Evolutionary conservation across 106 monocot species (phyloP).

Genomic region (Xerophyta viscosa): DNA sequence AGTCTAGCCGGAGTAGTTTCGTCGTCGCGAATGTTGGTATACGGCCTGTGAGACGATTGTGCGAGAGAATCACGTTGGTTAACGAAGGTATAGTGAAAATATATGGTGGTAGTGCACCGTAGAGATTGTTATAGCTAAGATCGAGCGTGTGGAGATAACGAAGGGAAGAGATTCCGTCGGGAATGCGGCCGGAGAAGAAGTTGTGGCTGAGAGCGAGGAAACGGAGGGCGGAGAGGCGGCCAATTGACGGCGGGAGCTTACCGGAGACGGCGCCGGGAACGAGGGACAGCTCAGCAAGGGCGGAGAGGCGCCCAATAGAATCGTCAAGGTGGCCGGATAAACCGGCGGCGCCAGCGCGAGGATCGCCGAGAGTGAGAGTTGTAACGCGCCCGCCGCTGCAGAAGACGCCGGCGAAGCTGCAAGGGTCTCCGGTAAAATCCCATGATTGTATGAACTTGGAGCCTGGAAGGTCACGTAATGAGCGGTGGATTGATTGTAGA

Average conservation of each 20-base stretch:
- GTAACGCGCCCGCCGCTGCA: constrained; percentile 32
- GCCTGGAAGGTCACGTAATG: constrained; percentile 49
- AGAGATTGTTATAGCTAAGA: constrained; percentile 58
- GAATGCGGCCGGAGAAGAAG: constrained; percentile 49
- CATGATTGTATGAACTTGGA: constrained; percentile 44
- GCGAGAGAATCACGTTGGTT: constrained; percentile 49
- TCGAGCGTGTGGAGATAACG: constrained; percentile 40
- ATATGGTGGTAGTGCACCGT: constrained; percentile 31
- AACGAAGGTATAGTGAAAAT: constrained; percentile 20
- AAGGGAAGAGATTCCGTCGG: constrained; percentile 23
- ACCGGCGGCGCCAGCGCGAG: constrained; percentile 57
- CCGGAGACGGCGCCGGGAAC: constrained; percentile 58
- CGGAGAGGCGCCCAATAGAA: constrained; percentile 31
- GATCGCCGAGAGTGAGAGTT: constrained; percentile 52
- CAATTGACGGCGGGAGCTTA: constrained; percentile 26
- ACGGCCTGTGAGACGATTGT: constrained; percentile 43
- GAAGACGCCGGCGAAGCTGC: constrained; percentile 52
- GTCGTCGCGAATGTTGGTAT: constrained; percentile 35
- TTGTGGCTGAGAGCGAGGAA: too few relatives aligned
- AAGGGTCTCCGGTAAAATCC: constrained; percentile 70
- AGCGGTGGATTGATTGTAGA: constrained; percentile 42
- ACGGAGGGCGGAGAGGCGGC: constrained; percentile 30
- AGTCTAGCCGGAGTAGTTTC: constrained; percentile 43
- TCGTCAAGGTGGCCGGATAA: constrained; percentile 42
- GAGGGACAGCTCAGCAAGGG: constrained; percentile 53